These are phyloP conservation scores for Didymella segeticola DNA, from an alignment of 2,329 filamentous ascomycete genomes.

Conservation along the genomic window DNA sequence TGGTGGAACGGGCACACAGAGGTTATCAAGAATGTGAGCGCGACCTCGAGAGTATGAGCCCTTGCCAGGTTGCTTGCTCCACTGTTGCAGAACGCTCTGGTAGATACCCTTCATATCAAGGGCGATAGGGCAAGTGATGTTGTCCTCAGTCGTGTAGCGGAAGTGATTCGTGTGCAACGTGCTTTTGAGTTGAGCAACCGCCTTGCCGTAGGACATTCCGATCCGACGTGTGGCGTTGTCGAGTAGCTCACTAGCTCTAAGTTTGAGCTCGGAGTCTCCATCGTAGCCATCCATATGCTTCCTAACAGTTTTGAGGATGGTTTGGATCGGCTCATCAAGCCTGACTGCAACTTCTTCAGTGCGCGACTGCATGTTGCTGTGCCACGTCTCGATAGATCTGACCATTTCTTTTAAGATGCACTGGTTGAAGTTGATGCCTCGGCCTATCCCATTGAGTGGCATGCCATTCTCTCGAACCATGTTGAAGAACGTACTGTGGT, in stretches of 20 bases:
- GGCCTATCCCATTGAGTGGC: constrained; percentile 7
- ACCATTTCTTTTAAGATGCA: constrained; percentile 10
- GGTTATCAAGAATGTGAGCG: not conserved
- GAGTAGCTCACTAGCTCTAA: constrained; percentile 1
- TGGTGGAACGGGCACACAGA: not conserved
- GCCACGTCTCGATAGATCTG: constrained; percentile 6
- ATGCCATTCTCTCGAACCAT: constrained; percentile 22
- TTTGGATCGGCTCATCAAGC: not conserved
- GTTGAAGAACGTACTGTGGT: constrained; percentile 11
- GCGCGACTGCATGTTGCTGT: not conserved
- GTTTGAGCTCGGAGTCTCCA: constrained; percentile 2
- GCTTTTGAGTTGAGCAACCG: not conserved
- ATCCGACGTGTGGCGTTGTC: not conserved
- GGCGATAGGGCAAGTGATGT: constrained; percentile 16
- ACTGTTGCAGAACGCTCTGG: not conserved
- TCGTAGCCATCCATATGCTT: not conserved
- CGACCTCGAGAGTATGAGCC: constrained; percentile 6
- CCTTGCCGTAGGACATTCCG: not conserved
- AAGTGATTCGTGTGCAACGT: constrained; percentile 8
- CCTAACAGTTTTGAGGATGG: not conserved
- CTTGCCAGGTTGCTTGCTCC: not conserved
- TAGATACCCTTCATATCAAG: constrained; percentile 14
- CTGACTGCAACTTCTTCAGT: not conserved
- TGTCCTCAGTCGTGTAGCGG: constrained; percentile 15
- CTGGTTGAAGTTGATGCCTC: constrained; percentile 14